Evolutionary conservation across 176 grass and related monocot genomes (phyloP).

Genomic region (Luzula sylvatica): DNA sequence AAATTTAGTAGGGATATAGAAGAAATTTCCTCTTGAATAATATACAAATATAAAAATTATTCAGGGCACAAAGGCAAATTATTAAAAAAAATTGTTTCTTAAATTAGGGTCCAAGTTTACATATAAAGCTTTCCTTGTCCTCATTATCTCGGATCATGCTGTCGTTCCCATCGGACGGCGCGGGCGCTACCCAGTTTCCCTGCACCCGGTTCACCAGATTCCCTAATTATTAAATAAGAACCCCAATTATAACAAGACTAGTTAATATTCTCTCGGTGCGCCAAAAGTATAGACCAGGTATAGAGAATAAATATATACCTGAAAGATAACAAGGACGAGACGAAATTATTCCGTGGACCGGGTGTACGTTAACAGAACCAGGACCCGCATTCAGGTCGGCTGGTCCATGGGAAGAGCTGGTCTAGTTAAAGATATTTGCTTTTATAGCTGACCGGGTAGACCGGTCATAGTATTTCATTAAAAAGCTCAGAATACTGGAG

Average conservation of each 20-base stretch:
- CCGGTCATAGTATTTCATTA: too few species aligned
- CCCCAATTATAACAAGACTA: background rate
- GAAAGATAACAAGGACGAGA: background rate
- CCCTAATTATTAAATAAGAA: too few species aligned
- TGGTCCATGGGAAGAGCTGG: too few species aligned
- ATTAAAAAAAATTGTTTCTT: slow-evolving; percentile 9
- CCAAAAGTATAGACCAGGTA: background rate
- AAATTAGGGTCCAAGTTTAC: slow-evolving; percentile 16
- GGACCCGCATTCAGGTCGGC: background rate
- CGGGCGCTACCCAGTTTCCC: background rate
- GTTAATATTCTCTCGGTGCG: background rate
- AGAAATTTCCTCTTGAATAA: too few species aligned
- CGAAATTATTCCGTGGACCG: background rate
- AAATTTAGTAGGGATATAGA: too few species aligned
- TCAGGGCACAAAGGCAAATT: background rate
- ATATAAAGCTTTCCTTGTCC: slow-evolving; percentile 8
- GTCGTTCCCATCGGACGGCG: background rate
- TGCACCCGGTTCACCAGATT: background rate
- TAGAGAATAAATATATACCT: background rate
- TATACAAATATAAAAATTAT: too few species aligned
- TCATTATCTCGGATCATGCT: slow-evolving; percentile 22
- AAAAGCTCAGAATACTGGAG: too few species aligned
- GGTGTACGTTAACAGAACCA: background rate
- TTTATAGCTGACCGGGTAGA: too few species aligned
- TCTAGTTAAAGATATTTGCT: too few species aligned